phyloP scores from a whole-genome alignment of 2,329 filamentous ascomycete species.

The Chrysoporthe puriensis region DNA sequence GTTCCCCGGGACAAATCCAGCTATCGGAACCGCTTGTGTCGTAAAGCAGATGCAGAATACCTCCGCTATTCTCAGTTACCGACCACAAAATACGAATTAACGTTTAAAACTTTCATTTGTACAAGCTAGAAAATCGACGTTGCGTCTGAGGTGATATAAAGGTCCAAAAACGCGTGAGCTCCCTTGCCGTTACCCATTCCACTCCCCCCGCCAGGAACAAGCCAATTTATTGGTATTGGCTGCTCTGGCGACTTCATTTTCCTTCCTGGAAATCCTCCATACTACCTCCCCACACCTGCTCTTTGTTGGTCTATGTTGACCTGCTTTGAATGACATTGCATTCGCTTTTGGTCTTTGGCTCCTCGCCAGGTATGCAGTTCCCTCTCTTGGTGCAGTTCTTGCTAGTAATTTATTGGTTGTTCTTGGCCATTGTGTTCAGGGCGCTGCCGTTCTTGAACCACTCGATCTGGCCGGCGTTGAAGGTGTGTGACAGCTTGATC shows the following conservation, averaged over 20 bases:
- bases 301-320: slow-evolving; percentile 8
- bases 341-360: neutral
- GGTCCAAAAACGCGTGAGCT: slow-evolving; percentile 32
- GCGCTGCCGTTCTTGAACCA: slow-evolving; percentile 99
- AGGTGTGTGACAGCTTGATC: slow-evolving; percentile 87
- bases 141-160: slow-evolving; percentile 25
- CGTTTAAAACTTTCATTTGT: slow-evolving; percentile 41
- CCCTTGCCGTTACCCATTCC: slow-evolving; percentile 12
- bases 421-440: slow-evolving; percentile 97
- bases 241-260: slow-evolving; percentile 35
- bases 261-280: neutral
- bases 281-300: slow-evolving; percentile 35
- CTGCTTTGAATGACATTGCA: neutral
- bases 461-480: slow-evolving; percentile 96
- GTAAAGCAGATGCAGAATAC: too few species aligned
- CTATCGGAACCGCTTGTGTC: too few species aligned
- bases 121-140: slow-evolving; percentile 38
- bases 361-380: slow-evolving; percentile 12
- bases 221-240: slow-evolving; percentile 28
- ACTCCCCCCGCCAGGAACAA: slow-evolving; percentile 24
- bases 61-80: neutral
- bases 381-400: slow-evolving; percentile 4
- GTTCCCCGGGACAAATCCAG: too few species aligned
- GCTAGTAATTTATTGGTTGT: slow-evolving; percentile 37
- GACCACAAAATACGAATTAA: neutral